Percentiles rank a stretch among this genome's conserved stretches.
Conservation (phyloP, 345 rosid genomes). For the Physaria fendleri region DNA sequence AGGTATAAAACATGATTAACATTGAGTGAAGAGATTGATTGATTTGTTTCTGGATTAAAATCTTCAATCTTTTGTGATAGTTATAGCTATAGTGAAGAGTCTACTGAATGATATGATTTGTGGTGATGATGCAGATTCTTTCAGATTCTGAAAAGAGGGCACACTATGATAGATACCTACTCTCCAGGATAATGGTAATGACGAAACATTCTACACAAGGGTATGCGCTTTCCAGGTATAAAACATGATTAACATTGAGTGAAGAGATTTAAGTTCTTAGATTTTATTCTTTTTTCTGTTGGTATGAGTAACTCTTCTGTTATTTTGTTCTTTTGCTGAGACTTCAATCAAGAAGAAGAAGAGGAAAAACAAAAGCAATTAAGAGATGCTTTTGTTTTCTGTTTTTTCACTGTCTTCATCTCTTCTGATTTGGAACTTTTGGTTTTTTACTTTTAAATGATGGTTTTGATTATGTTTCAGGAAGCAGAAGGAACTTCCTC, state of each 20-base stretch:
- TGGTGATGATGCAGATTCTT: conserved; percentile 62
- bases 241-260: conserved; percentile 29
- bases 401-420: too few species aligned
- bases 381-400: too few species aligned
- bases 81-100: background rate
- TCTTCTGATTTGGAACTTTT: too few species aligned
- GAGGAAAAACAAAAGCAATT: too few species aligned
- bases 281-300: too few species aligned
- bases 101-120: conserved; percentile 1
- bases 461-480: too few species aligned
- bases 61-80: background rate
- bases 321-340: too few species aligned
- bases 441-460: too few species aligned
- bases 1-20: conserved; percentile 36
- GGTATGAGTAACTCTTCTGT: too few species aligned
- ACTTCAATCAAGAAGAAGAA: too few species aligned
- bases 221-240: conserved; percentile 35
- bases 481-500: too few species aligned
- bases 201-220: conserved; percentile 38
- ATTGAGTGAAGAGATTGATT: conserved; percentile 51
- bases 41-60: too few species aligned
- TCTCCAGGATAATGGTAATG: conserved; percentile 50
- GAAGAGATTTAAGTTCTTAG: conserved; percentile 79
- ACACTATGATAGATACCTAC: conserved; percentile 58
- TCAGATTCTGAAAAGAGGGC: conserved; percentile 66